Evolutionary conservation across 805 yeast genomes (phyloP).

Genomic region (Clavispora vitiphila): DNA sequence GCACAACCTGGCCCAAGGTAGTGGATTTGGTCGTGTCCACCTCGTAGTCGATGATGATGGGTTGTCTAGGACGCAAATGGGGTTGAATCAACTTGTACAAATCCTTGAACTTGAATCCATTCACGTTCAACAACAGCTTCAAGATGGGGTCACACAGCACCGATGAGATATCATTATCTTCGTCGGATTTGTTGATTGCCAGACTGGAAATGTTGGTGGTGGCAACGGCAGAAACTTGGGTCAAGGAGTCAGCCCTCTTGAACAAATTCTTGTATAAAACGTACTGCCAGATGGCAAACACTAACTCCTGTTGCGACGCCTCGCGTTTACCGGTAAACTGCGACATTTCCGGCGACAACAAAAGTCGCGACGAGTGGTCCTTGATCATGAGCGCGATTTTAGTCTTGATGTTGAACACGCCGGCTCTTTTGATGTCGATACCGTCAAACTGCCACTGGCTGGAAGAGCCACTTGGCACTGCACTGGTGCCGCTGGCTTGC

Average conservation of each 20-base stretch:
- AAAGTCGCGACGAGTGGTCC: slow-evolving; percentile 63
- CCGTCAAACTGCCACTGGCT: slow-evolving; percentile 62
- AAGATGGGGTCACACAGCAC: slow-evolving; percentile 43
- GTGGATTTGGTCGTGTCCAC: slow-evolving; percentile 72
- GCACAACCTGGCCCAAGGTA: slow-evolving; percentile 73
- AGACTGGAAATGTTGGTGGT: slow-evolving; percentile 17
- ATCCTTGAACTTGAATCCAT: slow-evolving; percentile 62
- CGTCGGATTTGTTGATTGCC: slow-evolving; percentile 16
- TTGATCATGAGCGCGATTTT: slow-evolving; percentile 71
- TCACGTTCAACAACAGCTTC: slow-evolving; percentile 41
- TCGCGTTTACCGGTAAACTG: slow-evolving; percentile 70
- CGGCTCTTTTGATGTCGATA: slow-evolving; percentile 77
- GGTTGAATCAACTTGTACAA: slow-evolving; percentile 63
- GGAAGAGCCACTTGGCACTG: slow-evolving; percentile 18
- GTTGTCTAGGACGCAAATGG: slow-evolving; percentile 75
- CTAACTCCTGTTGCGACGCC: slow-evolving; percentile 81
- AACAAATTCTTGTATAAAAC: slow-evolving; percentile 59
- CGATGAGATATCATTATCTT: slow-evolving; percentile 29
- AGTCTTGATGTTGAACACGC: slow-evolving; percentile 51
- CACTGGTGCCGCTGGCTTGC: slow-evolving; percentile 29
- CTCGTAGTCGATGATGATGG: slow-evolving; percentile 70
- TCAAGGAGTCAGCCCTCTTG: slow-evolving; percentile 23
- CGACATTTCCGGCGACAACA: slow-evolving; percentile 60
- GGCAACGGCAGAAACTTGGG: slow-evolving; percentile 37
- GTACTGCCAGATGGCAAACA: slow-evolving; percentile 77